These are phyloP conservation scores for Mytilinidion resinicola DNA, from an alignment of 495 filamentous ascomycete genomes.

Conservation along the genomic window DNA sequence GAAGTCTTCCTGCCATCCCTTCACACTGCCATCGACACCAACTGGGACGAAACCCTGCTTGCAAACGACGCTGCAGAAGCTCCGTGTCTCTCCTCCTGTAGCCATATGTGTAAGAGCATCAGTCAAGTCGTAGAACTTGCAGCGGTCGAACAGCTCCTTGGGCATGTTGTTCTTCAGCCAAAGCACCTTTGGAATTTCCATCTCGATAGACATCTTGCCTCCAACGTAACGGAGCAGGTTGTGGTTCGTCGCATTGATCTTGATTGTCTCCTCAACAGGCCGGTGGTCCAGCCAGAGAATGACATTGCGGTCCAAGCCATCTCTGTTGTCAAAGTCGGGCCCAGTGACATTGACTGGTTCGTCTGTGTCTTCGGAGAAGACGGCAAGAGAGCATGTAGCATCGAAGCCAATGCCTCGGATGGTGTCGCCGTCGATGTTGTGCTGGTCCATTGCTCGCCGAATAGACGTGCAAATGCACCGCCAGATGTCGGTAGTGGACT, in stretches of 20 bases:
- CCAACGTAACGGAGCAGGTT: constrained; percentile 93
- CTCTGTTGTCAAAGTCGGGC: constrained; percentile 67
- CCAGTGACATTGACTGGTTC: constrained; percentile 84
- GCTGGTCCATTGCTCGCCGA: constrained; percentile 66
- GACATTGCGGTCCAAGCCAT: constrained; percentile 76
- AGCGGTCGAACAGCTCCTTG: constrained; percentile 76
- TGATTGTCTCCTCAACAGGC: constrained; percentile 77
- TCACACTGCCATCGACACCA: constrained; percentile 92
- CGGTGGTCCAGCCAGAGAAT: constrained; percentile 92
- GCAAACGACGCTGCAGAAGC: constrained; percentile 89
- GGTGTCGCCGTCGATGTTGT: constrained; percentile 62
- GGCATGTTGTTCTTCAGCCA: constrained; percentile 99
- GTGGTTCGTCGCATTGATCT: constrained; percentile 88
- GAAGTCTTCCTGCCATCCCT: constrained; percentile 97
- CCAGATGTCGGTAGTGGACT: constrained; percentile 98
- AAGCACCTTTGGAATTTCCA: constrained; percentile 96
- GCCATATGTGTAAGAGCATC: constrained; percentile 95
- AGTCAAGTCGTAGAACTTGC: constrained; percentile 92
- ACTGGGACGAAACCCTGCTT: constrained; percentile 95
- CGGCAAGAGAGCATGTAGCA: constrained; percentile 89
- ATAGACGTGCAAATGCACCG: constrained; percentile 78
- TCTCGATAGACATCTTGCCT: constrained; percentile 95
- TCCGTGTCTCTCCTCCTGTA: constrained; percentile 86
- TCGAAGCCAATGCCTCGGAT: constrained; percentile 93
- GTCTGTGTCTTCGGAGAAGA: constrained; percentile 82